Evolutionary conservation across 192 early-diverging fungal species (phyloP), one percentile per base, ranked within the genome.

Genomic region (Umbelopsis sp.): DNA sequence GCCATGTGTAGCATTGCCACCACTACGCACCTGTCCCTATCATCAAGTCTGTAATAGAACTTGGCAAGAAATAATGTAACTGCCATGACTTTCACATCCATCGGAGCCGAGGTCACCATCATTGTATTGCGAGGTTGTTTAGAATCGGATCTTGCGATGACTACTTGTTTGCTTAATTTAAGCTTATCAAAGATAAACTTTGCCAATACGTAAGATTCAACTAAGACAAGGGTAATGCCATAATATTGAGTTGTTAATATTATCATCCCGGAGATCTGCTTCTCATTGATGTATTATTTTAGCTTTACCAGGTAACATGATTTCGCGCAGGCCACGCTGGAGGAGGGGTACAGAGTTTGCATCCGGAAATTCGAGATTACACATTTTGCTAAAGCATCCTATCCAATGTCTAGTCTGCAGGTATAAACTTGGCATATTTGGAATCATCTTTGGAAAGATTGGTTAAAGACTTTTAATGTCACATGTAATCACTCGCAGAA

Each of bases 241-340:
- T 41, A 6, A 41, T 5, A 11, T 41, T 41, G 12, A 6, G 7
- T 11, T 41, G 38, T 11, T 41, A 11, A 1, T 11, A 11, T 41
- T 11, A 3, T 41, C 38, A 41, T 41, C 38, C 12, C 1, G n/a
- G n/a, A n/a, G n/a, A n/a, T 38, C 36, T 5, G 3, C 36, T 8
- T 8, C 4, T 41, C 38, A 11, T 41, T n/a, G n/a, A n/a, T n/a
- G n/a, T n/a, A n/a, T n/a, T n/a, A n/a, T 11, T 41, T 41, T 41
- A 41, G 38, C 38, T 41, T 71, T 70, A 77, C 76, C 47, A 66
- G 79, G 79, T 16, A 81, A 32, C 49, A 59, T 71, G 6, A 81
- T 65, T 36, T 81, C 71, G n/a, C 51, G 29, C 26, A 41, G 49
- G 34, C 71, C 65, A 20, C 79, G 66, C 36, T 74, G 41, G 20